Evolutionary conservation across 352 stramenopile genomes (phyloP), one percentile per base, ranked within the genome.

Genomic region (Globisporangium radiosum): DNA sequence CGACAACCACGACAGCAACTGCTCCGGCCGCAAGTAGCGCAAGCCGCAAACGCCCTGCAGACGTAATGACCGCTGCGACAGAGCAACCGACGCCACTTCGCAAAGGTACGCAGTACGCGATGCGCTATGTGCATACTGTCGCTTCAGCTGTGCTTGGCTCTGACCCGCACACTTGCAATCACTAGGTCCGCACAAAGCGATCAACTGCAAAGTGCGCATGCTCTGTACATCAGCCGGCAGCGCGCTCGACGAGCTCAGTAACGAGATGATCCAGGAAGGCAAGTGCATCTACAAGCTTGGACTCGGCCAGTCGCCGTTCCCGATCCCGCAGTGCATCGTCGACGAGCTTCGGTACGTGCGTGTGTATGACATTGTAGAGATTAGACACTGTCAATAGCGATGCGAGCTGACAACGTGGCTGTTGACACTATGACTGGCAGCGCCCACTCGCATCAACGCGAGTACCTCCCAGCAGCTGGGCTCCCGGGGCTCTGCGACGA

Each of bases 161-260:
- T 19, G 17, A 51, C 40, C 9, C 13, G 10, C 10, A 59, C 61
- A 54, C 25, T 33, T 33, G 25, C 25, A 33, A 33, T 33, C 25
- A 33, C 25, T 58, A 81, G 85, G 85, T 2, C 85, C 85, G 3
- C 70, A 79, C 38, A 89, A 91, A 57, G 83, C 82, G 1, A 93
- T 95, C 64, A 95, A 93, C 43, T 88, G 81, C 71, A 95, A 95
- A 61, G 78, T 95, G 40, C 81, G 85, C 37, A 90, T 90, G 78
- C 70, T 95, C 44, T 91, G 83, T 59, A 85, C 83, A 15, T 84
- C 83, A 11, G 85, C 81, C 0, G 81, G 81, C 3, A 92, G 81
- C 19, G 85, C 85, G 13, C 63, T 95, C 47, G 85, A 95, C 47
- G 80, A 95, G 57, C 71, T 92, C 36, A 95, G 85, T 60, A 95